Percentiles rank a stretch among this genome's conserved stretches.
Evolutionary conservation across 495 filamentous ascomycete species (phyloP).

Genomic region (Thermochaetoides thermophila): DNA sequence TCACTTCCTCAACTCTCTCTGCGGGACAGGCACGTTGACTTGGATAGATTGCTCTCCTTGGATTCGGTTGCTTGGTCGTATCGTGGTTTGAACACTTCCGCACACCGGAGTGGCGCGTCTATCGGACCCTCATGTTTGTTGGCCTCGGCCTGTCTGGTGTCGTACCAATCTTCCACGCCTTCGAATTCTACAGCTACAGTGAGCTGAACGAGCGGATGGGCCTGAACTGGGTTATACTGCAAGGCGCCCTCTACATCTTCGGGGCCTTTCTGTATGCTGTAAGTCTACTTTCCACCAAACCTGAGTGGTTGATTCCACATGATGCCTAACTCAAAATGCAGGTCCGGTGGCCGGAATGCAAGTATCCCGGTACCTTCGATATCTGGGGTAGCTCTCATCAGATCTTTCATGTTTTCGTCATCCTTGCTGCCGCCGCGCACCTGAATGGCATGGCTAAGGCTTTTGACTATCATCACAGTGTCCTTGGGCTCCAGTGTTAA

Average conservation of each 20-base stretch:
- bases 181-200: constrained; percentile 38
- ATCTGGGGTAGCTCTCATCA: constrained; percentile 70
- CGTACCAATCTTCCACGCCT: constrained; percentile 59
- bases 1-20: too few relatives aligned
- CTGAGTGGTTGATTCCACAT: too few relatives aligned
- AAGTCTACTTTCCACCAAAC: constrained; percentile 9
- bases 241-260: constrained; percentile 73
- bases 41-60: constrained; percentile 58
- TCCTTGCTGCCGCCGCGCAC: constrained; percentile 51
- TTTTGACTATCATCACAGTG: constrained; percentile 33
- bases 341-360: constrained; percentile 48
- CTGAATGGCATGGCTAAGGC: constrained; percentile 44
- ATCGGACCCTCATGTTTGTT: constrained; percentile 85
- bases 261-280: constrained; percentile 73
- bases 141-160: constrained; percentile 73
- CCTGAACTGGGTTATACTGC: constrained; percentile 57
- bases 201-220: constrained; percentile 53
- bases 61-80: constrained; percentile 56
- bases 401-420: constrained; percentile 61
- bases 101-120: constrained; percentile 65
- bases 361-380: constrained; percentile 50
- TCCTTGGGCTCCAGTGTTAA: constrained; percentile 21
- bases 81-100: constrained; percentile 69
- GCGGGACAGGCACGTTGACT: background rate
- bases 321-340: constrained; percentile 1